These are phyloP conservation scores for Neoarthrinium moseri DNA, from an alignment of 2,329 filamentous ascomycete genomes.

Conservation along the genomic window DNA sequence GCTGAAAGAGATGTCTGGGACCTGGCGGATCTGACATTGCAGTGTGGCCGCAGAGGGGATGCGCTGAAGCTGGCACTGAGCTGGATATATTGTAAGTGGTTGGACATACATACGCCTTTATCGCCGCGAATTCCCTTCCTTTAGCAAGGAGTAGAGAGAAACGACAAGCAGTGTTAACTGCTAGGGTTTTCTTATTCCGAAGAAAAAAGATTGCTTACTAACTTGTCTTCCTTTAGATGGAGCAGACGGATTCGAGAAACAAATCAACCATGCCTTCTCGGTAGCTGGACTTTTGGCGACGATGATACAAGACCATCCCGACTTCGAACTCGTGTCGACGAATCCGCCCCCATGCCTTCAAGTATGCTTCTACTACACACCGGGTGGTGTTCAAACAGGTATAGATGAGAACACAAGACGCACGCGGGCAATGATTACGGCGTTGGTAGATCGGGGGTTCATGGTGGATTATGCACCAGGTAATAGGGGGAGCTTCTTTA, in stretches of 20 bases:
- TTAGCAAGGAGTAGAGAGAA: no score
- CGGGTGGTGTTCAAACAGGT: conserved; percentile 48
- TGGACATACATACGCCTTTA: no score
- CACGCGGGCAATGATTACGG: conserved; percentile 47
- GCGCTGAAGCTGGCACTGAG: conserved; percentile 81
- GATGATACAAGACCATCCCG: conserved; percentile 50
- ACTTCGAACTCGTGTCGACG: conserved; percentile 71
- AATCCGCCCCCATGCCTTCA: conserved; percentile 86
- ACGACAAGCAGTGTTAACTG: no score
- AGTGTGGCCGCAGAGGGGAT: conserved; percentile 87
- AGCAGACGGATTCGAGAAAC: conserved; percentile 64
- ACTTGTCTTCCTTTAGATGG: no score
- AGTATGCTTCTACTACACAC: conserved; percentile 89
- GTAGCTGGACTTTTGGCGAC: conserved; percentile 67
- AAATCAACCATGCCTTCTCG: conserved; percentile 72
- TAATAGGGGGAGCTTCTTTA: conserved; percentile 53
- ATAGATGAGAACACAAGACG: conserved; percentile 45
- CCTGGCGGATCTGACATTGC: conserved; percentile 86
- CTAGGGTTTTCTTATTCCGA: no score
- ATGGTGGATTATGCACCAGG: conserved; percentile 64
- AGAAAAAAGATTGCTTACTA: no score
- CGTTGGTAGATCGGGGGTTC: conserved; percentile 50
- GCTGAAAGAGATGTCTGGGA: conserved; percentile 70
- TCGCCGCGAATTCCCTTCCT: no score
- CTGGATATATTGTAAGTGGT: conserved; percentile 93